Evolutionary conservation across 345 rosid genomes (phyloP).

Genomic region (thale cress (Arabidopsis thaliana)): TAIR10.1 NC_003076.8:19651001-19651500

Average conservation of each 20-base stretch:
- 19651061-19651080: too few relatives aligned
- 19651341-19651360: too few relatives aligned
- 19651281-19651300: not conserved
- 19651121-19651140: not conserved
- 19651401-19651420: not conserved
- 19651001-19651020: not conserved
- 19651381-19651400: too few relatives aligned
- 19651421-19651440: not conserved
- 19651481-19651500: conserved; percentile 4
- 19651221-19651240: not conserved
- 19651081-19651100: too few relatives aligned
- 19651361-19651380: too few relatives aligned
- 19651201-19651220: not conserved
- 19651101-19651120: too few relatives aligned
- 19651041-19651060: not conserved
- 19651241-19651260: too few relatives aligned
- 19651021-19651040: too few relatives aligned
- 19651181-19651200: not conserved
- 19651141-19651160: not conserved
- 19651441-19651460: conserved; percentile 8
- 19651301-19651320: not conserved
- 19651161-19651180: not conserved
- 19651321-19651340: not conserved
- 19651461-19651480: not conserved
- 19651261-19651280: too few relatives aligned